Percentiles rank a stretch among this genome's conserved stretches.
Evolutionary conservation across 2,329 filamentous ascomycete genomes (phyloP).

Genomic region (Aspergillus hortae): DNA sequence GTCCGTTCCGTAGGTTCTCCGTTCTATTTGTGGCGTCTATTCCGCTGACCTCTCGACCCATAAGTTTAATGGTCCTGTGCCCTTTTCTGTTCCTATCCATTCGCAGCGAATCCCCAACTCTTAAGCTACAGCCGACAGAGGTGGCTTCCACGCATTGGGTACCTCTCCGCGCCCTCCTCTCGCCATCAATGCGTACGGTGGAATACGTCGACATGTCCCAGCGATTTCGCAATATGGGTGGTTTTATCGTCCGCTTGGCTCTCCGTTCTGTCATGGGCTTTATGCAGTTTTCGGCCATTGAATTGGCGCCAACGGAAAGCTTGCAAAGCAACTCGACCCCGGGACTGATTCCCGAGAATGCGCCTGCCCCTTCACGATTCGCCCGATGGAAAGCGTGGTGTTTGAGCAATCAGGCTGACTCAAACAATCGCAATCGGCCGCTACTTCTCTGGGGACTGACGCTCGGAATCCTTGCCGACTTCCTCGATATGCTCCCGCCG

Average conservation of each 20-base stretch:
- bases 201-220: conserved; percentile 63
- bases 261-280: conserved; percentile 57
- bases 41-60: conserved; percentile 13
- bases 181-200: conserved; percentile 57
- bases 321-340: conserved; percentile 54
- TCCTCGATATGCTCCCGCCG: conserved; percentile 65
- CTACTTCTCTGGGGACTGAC: conserved; percentile 67
- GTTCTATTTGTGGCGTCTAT: not conserved
- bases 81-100: conserved; percentile 65
- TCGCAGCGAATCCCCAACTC: conserved; percentile 51
- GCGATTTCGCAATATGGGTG: conserved; percentile 55
- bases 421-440: conserved; percentile 39
- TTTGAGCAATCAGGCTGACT: conserved; percentile 25
- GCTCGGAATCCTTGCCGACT: conserved; percentile 63
- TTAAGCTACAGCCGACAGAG: conserved; percentile 65
- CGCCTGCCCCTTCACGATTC: conserved; percentile 18
- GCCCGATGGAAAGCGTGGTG: conserved; percentile 27
- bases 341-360: conserved; percentile 44
- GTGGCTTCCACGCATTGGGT: conserved; percentile 69
- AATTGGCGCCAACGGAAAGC: conserved; percentile 59
- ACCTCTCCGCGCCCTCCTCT: conserved; percentile 59
- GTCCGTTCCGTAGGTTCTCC: conserved; percentile 50
- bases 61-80: conserved; percentile 64
- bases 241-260: conserved; percentile 53
- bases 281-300: conserved; percentile 66